These are phyloP conservation scores for Penicillium herquei DNA, from an alignment of 495 filamentous ascomycete species.

Conservation along the genomic window DNA sequence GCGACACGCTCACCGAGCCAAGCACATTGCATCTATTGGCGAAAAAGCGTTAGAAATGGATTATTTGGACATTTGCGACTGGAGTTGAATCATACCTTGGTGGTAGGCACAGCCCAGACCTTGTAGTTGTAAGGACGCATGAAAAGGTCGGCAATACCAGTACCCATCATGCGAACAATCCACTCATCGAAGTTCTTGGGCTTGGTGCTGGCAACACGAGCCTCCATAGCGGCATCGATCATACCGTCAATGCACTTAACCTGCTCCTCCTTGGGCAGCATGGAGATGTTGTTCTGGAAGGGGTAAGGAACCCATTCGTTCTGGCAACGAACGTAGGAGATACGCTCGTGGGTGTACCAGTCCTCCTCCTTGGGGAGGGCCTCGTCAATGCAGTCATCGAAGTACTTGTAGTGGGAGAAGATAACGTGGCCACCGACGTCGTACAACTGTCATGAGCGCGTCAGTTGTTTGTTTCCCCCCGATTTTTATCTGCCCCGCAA, in stretches of 20 bases:
- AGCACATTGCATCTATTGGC: conserved; percentile 90
- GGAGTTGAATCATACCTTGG: conserved; percentile 64
- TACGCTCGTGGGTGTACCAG: conserved; percentile 97
- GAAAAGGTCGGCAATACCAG: conserved; percentile 90
- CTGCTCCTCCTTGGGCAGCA: conserved; percentile 96
- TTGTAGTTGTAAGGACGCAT: conserved; percentile 99
- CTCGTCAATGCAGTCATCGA: conserved; percentile 97
- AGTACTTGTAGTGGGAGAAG: conserved; percentile 99
- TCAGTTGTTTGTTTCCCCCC: not conserved
- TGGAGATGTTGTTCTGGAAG: conserved; percentile 99
- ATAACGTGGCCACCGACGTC: conserved; percentile 99
- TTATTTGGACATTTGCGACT: not conserved
- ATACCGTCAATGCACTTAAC: conserved; percentile 93
- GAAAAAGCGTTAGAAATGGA: not conserved
- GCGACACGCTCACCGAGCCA: conserved; percentile 99
- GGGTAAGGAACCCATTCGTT: conserved; percentile 95
- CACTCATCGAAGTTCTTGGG: conserved; percentile 97
- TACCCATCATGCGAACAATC: conserved; percentile 91
- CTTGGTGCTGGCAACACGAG: conserved; percentile 82
- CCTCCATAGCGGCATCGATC: conserved; percentile 90
- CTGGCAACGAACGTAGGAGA: conserved; percentile 99
- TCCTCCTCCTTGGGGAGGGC: conserved; percentile 89
- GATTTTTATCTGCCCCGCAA: conserved; percentile 14
- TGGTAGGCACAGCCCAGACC: conserved; percentile 98
- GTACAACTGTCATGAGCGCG: conserved; percentile 53